Base-by-base conservation (phyloP, 768 basidiomycete genomes). In the Mycena polygramma region DNA sequence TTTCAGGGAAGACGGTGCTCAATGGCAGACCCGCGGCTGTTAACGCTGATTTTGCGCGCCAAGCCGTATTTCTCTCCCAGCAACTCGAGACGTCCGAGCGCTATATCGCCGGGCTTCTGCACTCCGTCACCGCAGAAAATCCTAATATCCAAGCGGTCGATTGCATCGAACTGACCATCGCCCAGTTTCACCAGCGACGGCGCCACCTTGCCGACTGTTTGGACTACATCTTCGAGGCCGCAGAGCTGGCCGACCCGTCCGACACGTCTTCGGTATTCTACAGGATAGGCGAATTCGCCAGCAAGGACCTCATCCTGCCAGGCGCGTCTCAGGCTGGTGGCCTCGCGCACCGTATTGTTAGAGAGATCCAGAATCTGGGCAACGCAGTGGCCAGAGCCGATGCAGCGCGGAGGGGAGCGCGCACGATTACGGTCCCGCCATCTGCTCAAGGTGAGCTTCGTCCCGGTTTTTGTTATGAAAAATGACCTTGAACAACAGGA, bases 41-140 rank as follows among this genome's bases (percentile, higher is more conserved):
- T 72, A 95, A 94, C 78, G 79, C 88, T 17, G 92, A 96, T 76
- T 95, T 96, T 79, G 90, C 90, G 17, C 89, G 88, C 58, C 94
- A 94, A 78, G 89, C 86, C 64, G 79, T 93, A 64, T 93, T 94
- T 79, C 88, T 97, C 64, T 89, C 96, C 0, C 90, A 93, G 76
- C 89, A 94, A 63, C 90, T 98, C 62, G 86, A 89, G 75, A 90
- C 90, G 73, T 97, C 96, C 15, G 96, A 97, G 81, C 89, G 91
- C 74, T 90, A 93, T 79, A 81, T 91, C 59, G 93, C 95, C 6
- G 84, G 84, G 24, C 86, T 95, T 20, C 83, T 95, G 54, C 89
- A 92, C 67, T 81, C 86, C 24, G 84, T 92, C 49, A 90, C 91
- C 81, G 74, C 86, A 1, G 81, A 86, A 68, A 90, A 91, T 75